phyloP scores from a whole-genome alignment of 2,329 filamentous ascomycete species.

The Penicillium sp. region DNA sequence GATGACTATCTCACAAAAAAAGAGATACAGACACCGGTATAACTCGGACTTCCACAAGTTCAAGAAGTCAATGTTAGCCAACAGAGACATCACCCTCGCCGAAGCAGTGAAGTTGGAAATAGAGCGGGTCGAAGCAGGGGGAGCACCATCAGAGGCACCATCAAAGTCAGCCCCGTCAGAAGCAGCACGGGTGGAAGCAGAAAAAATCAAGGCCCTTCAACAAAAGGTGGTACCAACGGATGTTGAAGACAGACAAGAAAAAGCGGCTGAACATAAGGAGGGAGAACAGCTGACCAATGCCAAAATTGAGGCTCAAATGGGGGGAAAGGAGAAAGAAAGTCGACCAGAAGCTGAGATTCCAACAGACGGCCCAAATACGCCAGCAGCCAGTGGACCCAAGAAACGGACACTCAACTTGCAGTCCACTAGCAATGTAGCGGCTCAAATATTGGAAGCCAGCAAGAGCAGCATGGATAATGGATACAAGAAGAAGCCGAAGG shows the following conservation, averaged over 20 bases:
- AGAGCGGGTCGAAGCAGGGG: neutral
- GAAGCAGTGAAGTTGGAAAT: neutral
- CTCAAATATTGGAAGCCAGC: neutral
- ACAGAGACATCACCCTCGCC: neutral
- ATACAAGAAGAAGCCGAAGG: too few relatives aligned
- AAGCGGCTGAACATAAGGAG: neutral
- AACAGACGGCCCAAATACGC: neutral
- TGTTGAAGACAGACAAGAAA: neutral
- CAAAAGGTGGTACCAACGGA: neutral
- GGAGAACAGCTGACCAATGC: neutral
- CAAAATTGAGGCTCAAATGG: neutral
- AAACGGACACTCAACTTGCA: neutral
- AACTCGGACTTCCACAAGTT: neutral
- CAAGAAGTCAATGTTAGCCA: neutral
- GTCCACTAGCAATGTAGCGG: neutral
- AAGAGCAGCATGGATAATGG: neutral
- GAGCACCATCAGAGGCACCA: neutral
- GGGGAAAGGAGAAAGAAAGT: neutral
- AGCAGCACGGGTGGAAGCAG: neutral
- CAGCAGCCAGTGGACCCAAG: neutral
- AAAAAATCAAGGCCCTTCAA: neutral
- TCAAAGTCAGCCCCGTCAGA: neutral
- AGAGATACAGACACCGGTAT: neutral
- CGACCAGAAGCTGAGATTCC: neutral
- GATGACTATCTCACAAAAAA: neutral